phyloP scores from a whole-genome alignment of 2,329 filamentous ascomycete genomes.

The Aschersonia sp. region DNA sequence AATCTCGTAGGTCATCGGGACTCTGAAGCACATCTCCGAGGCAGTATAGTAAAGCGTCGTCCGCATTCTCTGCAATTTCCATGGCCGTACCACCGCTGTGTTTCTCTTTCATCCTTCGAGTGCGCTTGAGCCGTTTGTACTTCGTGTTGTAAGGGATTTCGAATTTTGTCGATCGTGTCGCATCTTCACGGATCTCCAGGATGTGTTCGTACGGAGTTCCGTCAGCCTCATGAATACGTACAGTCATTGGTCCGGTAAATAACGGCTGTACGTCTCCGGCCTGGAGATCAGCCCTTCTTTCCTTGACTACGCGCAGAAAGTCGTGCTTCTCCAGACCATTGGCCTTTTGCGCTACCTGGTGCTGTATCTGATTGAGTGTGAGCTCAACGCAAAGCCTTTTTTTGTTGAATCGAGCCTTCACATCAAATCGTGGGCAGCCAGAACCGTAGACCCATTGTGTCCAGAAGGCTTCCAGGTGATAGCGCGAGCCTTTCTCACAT shows the following conservation, averaged over 20 bases:
- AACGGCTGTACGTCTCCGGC: conserved; percentile 58
- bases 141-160: conserved; percentile 99
- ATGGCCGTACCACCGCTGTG: conserved; percentile 39
- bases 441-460: conserved; percentile 82
- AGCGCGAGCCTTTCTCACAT: conserved; percentile 80
- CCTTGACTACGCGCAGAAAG: conserved; percentile 76
- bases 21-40: conserved; percentile 80
- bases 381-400: conserved; percentile 93
- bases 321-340: conserved; percentile 48
- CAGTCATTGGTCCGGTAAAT: conserved; percentile 94
- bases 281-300: conserved; percentile 56
- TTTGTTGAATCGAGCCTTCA: conserved; percentile 89
- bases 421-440: conserved; percentile 77
- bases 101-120: conserved; percentile 67
- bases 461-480: conserved; percentile 81
- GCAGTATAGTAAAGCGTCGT: conserved; percentile 79
- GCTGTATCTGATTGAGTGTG: conserved; percentile 65
- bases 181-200: conserved; percentile 80
- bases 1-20: conserved; percentile 67
- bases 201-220: conserved; percentile 98
- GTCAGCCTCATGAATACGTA: conserved; percentile 93
- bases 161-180: conserved; percentile 60
- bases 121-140: conserved; percentile 92
- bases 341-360: conserved; percentile 24
- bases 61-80: conserved; percentile 47